Evolutionary conservation across 2,329 filamentous ascomycete species (phyloP), one percentile per base, ranked within the genome.

Genomic region (Piedraia hortae): DNA sequence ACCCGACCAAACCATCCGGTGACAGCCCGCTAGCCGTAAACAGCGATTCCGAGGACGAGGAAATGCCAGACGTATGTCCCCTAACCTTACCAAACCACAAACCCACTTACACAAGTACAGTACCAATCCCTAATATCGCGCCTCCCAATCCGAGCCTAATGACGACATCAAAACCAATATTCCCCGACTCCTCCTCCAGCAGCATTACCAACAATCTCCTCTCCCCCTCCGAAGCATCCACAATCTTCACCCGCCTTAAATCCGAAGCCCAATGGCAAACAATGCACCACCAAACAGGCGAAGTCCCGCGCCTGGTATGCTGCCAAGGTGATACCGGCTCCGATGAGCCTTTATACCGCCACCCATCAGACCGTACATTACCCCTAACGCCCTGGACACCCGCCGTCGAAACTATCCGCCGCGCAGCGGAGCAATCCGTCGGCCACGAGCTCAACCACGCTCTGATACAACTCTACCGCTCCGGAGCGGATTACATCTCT

Each of bases 391-490:
- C 65, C 2, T 93, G 90, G 45, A 72, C 75, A 0, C 53, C 64
- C 0, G 65, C 63, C 0, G 72, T 93, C 1, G 47, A 64, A 10
- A 47, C 54, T 16, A 66, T 93, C 26, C 66, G 68, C 27, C 42
- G 48, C 8, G 56, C 59, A 24, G 68, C 77, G 0, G 75, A 90
- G 42, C 53, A 58, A 25, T 51, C 62, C 9, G 55, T 89, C 1
- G 70, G 73, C 0, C 85, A 93, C 36, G 50, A 61, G 1, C 47
- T 97, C 18, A 97, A 97, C 37, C 85, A 97, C 41, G 80, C 68
- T 1, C 50, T 97, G 21, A 88, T 97, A 20, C 85, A 97, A 39
- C 61, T 78, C 26, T 97, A 97, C 39, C 73, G 85, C n/a, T 59
- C 60, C 33, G 75, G 82, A 3, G 64, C 62, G 21, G 85, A 97